Evolutionary conservation across 805 yeast genomes (phyloP).

Genomic region (Brettanomyces naardenensis): DNA sequence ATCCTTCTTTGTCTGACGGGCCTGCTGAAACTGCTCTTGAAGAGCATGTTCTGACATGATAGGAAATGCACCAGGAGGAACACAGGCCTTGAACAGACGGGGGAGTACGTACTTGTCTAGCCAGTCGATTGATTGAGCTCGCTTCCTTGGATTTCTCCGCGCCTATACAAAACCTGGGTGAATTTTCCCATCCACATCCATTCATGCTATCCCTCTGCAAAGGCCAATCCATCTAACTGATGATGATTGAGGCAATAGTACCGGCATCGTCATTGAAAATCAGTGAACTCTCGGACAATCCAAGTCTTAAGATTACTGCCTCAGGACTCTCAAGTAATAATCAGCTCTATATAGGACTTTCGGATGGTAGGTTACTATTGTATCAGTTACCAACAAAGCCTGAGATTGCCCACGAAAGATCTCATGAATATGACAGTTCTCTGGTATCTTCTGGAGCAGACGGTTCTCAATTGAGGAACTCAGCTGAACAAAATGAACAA

Average conservation of each 20-base stretch:
- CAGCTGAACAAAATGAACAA: neutral
- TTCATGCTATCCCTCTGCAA: no score
- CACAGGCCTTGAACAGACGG: no score
- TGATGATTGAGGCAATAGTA: constrained; percentile 13
- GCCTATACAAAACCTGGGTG: no score
- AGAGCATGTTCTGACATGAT: constrained; percentile 19
- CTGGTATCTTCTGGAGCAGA: neutral
- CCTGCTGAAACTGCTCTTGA: constrained; percentile 17
- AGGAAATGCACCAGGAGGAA: no score
- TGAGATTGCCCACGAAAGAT: neutral
- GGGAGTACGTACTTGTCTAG: no score
- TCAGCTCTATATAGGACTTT: constrained; percentile 16
- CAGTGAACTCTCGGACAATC: constrained; percentile 7
- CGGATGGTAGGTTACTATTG: constrained; percentile 12
- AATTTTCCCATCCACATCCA: no score
- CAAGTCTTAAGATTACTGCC: constrained; percentile 10
- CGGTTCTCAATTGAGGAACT: neutral
- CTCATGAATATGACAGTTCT: no score
- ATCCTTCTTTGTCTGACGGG: constrained; percentile 14
- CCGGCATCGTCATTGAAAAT: constrained; percentile 11
- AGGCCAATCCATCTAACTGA: no score
- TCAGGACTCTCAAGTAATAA: constrained; percentile 8
- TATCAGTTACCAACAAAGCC: constrained; percentile 13
- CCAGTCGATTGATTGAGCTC: no score
- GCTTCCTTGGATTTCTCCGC: no score